These are phyloP conservation scores for Lonicera japonica DNA, from an alignment of 129 eudicot genomes.

Conservation along the genomic window DNA sequence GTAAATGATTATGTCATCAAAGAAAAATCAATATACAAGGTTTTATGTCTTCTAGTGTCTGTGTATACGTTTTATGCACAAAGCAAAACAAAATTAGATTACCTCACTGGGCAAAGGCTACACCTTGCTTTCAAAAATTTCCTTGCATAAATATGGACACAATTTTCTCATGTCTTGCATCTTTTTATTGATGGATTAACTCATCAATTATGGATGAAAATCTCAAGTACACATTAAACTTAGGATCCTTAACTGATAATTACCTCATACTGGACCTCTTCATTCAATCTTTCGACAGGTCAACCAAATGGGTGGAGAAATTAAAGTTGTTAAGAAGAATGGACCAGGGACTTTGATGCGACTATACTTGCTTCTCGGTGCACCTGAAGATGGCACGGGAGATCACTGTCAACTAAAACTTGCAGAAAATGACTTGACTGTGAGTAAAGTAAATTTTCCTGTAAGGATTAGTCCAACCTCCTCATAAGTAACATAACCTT, in stretches of 20 bases:
- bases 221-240: neutral
- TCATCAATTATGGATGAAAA: neutral
- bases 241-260: neutral
- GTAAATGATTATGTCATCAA: neutral
- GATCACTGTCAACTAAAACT: slow-evolving; percentile 38
- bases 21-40: neutral
- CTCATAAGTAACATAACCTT: neutral
- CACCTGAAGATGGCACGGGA: slow-evolving; percentile 39
- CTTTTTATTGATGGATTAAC: neutral
- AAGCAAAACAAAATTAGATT: neutral
- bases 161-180: neutral
- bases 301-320: slow-evolving; percentile 95
- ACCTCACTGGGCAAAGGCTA: neutral
- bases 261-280: neutral
- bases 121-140: neutral
- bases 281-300: slow-evolving; percentile 49
- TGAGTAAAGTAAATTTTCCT: slow-evolving; percentile 16
- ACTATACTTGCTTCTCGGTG: slow-evolving; percentile 54
- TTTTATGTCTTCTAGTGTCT: too few relatives aligned
- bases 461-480: neutral
- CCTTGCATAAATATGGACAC: neutral
- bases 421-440: slow-evolving; percentile 44
- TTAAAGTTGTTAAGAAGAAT: slow-evolving; percentile 76
- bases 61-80: neutral
- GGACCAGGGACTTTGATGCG: slow-evolving; percentile 90